phyloP scores from a whole-genome alignment of 2,329 filamentous ascomycete species.

The Apiospora aurea region DNA sequence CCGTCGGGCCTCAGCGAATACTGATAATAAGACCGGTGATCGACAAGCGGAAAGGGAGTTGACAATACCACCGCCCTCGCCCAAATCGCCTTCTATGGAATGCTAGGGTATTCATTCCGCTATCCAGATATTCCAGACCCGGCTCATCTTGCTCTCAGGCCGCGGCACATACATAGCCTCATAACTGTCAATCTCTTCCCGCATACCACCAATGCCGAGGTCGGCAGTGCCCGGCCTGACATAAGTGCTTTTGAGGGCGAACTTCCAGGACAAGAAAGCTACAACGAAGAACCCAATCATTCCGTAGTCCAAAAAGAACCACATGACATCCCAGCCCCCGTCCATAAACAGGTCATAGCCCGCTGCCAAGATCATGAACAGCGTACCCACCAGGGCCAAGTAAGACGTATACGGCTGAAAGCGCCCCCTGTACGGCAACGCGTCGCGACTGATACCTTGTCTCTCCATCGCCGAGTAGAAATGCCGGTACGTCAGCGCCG shows the following conservation, averaged over 20 bases:
- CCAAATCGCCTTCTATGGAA: no score
- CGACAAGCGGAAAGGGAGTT: not conserved
- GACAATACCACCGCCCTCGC: no score
- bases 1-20: not conserved
- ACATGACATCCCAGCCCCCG: conserved; percentile 30
- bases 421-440: conserved; percentile 30
- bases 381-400: conserved; percentile 27
- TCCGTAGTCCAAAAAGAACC: conserved; percentile 32
- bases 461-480: conserved; percentile 31
- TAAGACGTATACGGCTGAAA: conserved; percentile 30
- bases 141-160: not conserved
- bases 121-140: not conserved
- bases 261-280: conserved; percentile 27
- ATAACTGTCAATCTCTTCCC: conserved; percentile 32
- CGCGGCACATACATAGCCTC: conserved; percentile 23
- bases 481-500: conserved; percentile 27
- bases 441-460: conserved; percentile 37
- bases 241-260: conserved; percentile 26
- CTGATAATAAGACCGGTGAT: not conserved
- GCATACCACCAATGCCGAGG: conserved; percentile 30
- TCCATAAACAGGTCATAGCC: conserved; percentile 30
- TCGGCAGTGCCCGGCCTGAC: conserved; percentile 30
- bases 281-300: conserved; percentile 32
- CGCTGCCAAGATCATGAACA: conserved; percentile 26
- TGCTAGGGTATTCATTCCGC: not conserved